Conservation (phyloP, 345 rosid genomes). For the Rhodomyrtus tomentosa region DNA sequence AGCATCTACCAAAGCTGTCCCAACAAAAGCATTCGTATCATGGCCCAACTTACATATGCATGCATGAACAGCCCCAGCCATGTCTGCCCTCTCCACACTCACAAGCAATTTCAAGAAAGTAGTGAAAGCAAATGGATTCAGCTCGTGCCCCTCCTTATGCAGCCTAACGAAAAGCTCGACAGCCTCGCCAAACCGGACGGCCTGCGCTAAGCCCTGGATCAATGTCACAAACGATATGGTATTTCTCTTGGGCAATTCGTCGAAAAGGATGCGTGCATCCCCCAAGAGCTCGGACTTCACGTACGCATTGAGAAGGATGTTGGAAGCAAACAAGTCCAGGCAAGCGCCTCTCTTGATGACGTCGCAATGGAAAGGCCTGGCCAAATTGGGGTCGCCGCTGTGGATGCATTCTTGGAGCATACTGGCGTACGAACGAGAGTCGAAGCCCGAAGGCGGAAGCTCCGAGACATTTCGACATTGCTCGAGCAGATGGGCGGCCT, state of each 20-base stretch:
- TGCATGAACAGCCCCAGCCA: conserved; percentile 43
- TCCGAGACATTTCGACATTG: neutral
- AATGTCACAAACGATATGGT: conserved; percentile 58
- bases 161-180: conserved; percentile 32
- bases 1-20: conserved; percentile 66
- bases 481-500: neutral
- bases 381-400: conserved; percentile 22
- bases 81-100: conserved; percentile 34
- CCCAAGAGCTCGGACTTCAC: conserved; percentile 16
- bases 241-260: conserved; percentile 59
- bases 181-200: conserved; percentile 24
- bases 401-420: conserved; percentile 55
- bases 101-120: conserved; percentile 53
- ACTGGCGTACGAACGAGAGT: conserved; percentile 31
- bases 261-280: conserved; percentile 52
- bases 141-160: conserved; percentile 65
- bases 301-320: conserved; percentile 48
- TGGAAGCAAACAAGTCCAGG: conserved; percentile 58
- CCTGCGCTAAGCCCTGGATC: conserved; percentile 27
- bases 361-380: conserved; percentile 43
- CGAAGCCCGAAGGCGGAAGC: conserved; percentile 9
- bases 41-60: conserved; percentile 64
- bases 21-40: conserved; percentile 50
- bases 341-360: conserved; percentile 52
- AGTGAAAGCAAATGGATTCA: conserved; percentile 67